Conservation (phyloP, 2,329 filamentous ascomycete species). For the Grosmannia clavigera region DNA sequence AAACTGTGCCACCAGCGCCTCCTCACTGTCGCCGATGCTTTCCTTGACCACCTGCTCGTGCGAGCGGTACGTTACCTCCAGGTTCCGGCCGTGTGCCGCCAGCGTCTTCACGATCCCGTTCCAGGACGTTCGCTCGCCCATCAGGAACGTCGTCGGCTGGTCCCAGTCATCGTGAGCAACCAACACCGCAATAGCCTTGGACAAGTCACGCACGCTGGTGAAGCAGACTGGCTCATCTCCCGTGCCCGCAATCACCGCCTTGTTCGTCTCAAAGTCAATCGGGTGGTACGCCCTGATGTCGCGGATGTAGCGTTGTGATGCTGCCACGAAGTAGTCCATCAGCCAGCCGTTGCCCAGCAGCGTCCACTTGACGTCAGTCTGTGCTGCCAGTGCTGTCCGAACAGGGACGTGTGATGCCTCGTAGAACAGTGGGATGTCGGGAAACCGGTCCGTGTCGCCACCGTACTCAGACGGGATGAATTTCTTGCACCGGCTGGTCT, state of each 20-base stretch:
- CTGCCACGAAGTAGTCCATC: slow-evolving; percentile 5
- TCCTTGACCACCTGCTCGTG: neutral
- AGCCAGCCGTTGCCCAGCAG: slow-evolving; percentile 5
- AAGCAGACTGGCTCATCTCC: slow-evolving; percentile 2
- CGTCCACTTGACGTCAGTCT: slow-evolving; percentile 3
- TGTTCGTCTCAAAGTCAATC: neutral
- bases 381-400: slow-evolving; percentile 1
- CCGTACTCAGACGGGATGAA: slow-evolving; percentile 4
- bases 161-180: neutral
- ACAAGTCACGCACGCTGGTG: slow-evolving; percentile 3
- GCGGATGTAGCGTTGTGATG: slow-evolving; percentile 2
- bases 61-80: neutral
- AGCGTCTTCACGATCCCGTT: neutral
- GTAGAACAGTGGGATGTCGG: slow-evolving; percentile 1
- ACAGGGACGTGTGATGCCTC: neutral
- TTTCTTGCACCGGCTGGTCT: neutral
- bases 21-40: neutral
- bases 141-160: neutral
- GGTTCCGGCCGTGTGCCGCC: neutral
- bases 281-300: slow-evolving; percentile 1
- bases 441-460: neutral
- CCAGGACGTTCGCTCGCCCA: slow-evolving; percentile 4
- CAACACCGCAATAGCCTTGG: neutral
- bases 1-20: neutral
- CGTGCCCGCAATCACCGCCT: neutral